Percentiles rank a stretch among this genome's conserved stretches.
phyloP scores from a whole-genome alignment of 2,329 filamentous ascomycete species.

The Sclerotinia minor region DNA sequence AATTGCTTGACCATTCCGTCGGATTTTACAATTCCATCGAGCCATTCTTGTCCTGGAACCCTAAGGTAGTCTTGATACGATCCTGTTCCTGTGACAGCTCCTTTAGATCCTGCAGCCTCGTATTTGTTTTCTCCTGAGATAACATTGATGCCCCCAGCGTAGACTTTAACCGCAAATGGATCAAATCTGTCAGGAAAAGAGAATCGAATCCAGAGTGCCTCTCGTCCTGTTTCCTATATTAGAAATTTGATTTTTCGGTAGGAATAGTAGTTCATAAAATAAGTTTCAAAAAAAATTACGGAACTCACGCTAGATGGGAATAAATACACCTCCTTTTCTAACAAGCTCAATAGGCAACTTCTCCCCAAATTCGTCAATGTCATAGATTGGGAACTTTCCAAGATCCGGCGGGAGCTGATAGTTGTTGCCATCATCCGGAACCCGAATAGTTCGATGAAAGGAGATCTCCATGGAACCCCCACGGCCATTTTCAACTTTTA shows the following conservation, averaged over 20 bases:
- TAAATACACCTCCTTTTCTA: constrained; percentile 47
- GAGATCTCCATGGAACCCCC: constrained; percentile 30
- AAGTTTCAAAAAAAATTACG: too few species aligned
- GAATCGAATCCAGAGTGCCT: constrained; percentile 49
- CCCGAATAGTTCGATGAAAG: constrained; percentile 47
- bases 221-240: constrained; percentile 35
- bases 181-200: background rate
- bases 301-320: constrained; percentile 46
- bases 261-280: too few species aligned
- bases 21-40: constrained; percentile 24
- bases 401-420: constrained; percentile 43
- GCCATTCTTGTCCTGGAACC: constrained; percentile 23
- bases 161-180: constrained; percentile 45
- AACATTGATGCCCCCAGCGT: constrained; percentile 46
- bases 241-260: background rate
- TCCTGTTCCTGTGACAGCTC: background rate
- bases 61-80: constrained; percentile 44
- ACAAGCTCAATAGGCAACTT: constrained; percentile 43
- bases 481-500: too few species aligned
- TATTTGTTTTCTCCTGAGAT: constrained; percentile 41
- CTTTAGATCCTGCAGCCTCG: constrained; percentile 26
- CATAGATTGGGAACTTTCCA: constrained; percentile 46
- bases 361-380: constrained; percentile 41
- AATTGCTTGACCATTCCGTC: constrained; percentile 29
- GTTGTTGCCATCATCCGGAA: constrained; percentile 44